Base-by-base conservation (phyloP, 2,329 filamentous ascomycete genomes). In the Xylaria sp. region DNA sequence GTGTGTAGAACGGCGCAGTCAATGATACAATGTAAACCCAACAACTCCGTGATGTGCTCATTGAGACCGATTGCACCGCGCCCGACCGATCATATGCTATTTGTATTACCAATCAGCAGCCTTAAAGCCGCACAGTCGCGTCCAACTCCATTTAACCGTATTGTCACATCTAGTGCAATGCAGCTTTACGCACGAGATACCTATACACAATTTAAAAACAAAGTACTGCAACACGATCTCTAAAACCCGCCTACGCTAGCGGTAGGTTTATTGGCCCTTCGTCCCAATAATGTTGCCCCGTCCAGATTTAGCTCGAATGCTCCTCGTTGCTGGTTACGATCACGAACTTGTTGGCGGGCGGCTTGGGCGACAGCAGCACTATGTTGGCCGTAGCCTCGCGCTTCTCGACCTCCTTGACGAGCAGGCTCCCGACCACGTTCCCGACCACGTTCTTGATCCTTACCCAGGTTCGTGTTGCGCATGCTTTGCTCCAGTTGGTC, bases 271-370 rank as follows among this genome's bases (percentile, higher is more conserved):
- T 86, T 84, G 25, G 83, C 84, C 68, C 89, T 83, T 75, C 94
- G 89, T 39, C 94, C 94, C 4, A 99, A 84, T 61, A 99, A 82
- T 1, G 94, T 98, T 0, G 96, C 93, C 65, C 96, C 96, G 73
- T 97, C 94, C 46, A 99, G 83, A 77, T 90, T 98, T 56, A 99
- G 87, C 81, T 99, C 96, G 74, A 99, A 99, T 0, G 92, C 90
- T 39, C 93, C 94, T 80, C 91, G 92, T 74, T 92, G 89, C 71
- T 86, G 87, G 66, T 89, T 87, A 39, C 88, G 85, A 54, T 91
- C 89, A 49, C 85, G 83, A 5, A 96, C 93, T 77, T 94, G 93
- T 76, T 93, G 90, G 75, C 92, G 91, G 3, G 94, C 94, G 0
- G 94, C 94, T 0, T 92, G 91, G 0, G 94, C 93, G 0, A 98